Evolutionary conservation across 2,329 filamentous ascomycete genomes (phyloP).

Genomic region (Verticillium longisporum): DNA sequence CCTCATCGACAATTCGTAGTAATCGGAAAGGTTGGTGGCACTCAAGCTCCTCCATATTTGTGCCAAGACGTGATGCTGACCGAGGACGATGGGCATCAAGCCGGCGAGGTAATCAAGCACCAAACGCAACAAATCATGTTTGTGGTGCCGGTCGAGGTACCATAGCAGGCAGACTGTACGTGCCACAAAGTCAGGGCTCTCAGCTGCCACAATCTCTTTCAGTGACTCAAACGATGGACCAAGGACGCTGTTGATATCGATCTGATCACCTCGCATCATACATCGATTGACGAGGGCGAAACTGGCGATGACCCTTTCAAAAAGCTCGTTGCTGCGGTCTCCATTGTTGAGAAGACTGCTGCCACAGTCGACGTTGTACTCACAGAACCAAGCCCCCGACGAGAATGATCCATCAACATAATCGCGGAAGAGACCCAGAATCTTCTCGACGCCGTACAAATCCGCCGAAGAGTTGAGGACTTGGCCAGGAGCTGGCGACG

Average conservation of each 20-base stretch:
- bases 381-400: constrained; percentile 19
- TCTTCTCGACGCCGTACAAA: constrained; percentile 15
- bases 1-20: constrained; percentile 22
- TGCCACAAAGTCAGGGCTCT: constrained; percentile 24
- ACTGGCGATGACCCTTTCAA: constrained; percentile 25
- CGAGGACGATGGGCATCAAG: constrained; percentile 22
- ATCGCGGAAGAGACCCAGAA: constrained; percentile 18
- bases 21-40: constrained; percentile 21
- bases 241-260: constrained; percentile 22
- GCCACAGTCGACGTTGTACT: constrained; percentile 21
- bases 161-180: constrained; percentile 25
- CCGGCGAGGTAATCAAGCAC: constrained; percentile 22
- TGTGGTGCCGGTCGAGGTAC: constrained; percentile 25
- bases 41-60: constrained; percentile 23
- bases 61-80: constrained; percentile 20
- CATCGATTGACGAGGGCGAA: constrained; percentile 25
- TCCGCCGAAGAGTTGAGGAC: constrained; percentile 16
- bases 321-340: constrained; percentile 25
- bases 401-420: constrained; percentile 23
- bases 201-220: constrained; percentile 22
- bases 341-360: constrained; percentile 12
- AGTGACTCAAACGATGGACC: constrained; percentile 26
- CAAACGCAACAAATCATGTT: constrained; percentile 23
- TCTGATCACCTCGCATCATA: constrained; percentile 23
- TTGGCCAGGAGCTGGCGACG: constrained; percentile 17